A percentile compares a stretch with the other conserved stretches of the same genome.
phyloP scores from a whole-genome alignment of 371 early-diverging fungal genomes.

The Enterospora canceri region DNA sequence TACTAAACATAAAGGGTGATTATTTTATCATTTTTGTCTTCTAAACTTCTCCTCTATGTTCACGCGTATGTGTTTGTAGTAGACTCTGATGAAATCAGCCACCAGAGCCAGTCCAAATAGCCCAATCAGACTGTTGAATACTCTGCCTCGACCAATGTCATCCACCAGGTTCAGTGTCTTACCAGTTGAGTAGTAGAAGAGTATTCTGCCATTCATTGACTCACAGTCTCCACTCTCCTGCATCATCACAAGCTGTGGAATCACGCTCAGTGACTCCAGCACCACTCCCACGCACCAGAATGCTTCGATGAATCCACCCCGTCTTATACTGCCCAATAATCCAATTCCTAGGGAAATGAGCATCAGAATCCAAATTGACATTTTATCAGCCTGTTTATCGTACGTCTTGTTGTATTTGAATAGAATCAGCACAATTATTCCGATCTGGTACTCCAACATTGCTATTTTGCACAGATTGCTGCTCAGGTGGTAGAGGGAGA shows the following conservation, averaged over 20 bases:
- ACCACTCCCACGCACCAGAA: slow-evolving; percentile 68
- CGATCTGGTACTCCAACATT: slow-evolving; percentile 62
- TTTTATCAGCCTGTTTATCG: slow-evolving; percentile 73
- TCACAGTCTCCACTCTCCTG: slow-evolving; percentile 90
- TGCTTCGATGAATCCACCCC: slow-evolving; percentile 45
- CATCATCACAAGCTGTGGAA: slow-evolving; percentile 89
- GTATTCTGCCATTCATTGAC: slow-evolving; percentile 86
- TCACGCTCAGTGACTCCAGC: slow-evolving; percentile 83
- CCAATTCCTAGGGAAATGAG: slow-evolving; percentile 53
- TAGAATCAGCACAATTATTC: slow-evolving; percentile 76
- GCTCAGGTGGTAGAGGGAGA: neutral
- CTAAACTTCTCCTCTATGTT: neutral
- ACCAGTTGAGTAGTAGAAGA: slow-evolving; percentile 83
- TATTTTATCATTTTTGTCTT: too few species aligned
- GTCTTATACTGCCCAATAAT: neutral
- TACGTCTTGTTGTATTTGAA: slow-evolving; percentile 71
- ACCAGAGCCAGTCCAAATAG: slow-evolving; percentile 82
- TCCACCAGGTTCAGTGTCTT: slow-evolving; percentile 78
- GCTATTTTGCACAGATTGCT: neutral
- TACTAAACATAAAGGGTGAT: too few species aligned
- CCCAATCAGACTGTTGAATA: slow-evolving; percentile 59
- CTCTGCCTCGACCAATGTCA: slow-evolving; percentile 52
- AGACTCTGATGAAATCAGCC: slow-evolving; percentile 88
- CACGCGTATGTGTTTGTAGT: slow-evolving; percentile 57
- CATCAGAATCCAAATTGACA: slow-evolving; percentile 56